Evolutionary conservation across 1,284 basidiomycete genomes (phyloP).

Genomic region (Veloporphyrellus conicus): DNA sequence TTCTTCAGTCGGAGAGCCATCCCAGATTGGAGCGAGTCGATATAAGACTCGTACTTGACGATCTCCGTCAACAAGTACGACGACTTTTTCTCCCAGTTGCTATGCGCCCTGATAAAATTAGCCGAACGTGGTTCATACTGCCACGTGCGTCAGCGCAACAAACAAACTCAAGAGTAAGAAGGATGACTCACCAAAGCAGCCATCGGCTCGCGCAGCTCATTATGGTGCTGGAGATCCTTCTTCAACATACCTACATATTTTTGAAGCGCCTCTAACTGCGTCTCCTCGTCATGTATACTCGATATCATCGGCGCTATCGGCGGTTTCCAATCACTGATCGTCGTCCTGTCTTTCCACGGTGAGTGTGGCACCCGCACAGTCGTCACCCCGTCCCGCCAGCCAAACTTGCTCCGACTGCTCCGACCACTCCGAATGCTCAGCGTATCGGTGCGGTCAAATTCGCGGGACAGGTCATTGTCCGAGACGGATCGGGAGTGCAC

Average conservation of each 20-base stretch:
- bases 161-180: constrained; percentile 2
- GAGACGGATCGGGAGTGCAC: constrained; percentile 54
- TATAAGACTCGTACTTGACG: constrained; percentile 94
- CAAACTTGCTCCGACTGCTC: constrained; percentile 64
- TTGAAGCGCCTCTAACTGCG: constrained; percentile 81
- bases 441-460: constrained; percentile 53
- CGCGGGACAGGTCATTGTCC: constrained; percentile 50
- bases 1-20: constrained; percentile 80
- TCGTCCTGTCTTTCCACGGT: constrained; percentile 71
- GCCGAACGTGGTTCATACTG: constrained; percentile 78
- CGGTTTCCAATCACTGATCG: constrained; percentile 91
- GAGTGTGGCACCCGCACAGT: constrained; percentile 61
- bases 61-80: constrained; percentile 87
- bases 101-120: constrained; percentile 71
- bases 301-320: constrained; percentile 79
- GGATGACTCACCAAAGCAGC: constrained; percentile 69
- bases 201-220: constrained; percentile 83
- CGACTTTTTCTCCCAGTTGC: constrained; percentile 91
- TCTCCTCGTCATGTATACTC: constrained; percentile 87
- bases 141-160: neutral
- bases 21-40: constrained; percentile 78
- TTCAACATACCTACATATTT: constrained; percentile 77
- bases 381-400: constrained; percentile 58
- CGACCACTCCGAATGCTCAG: constrained; percentile 68
- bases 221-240: constrained; percentile 78